Base-by-base conservation (phyloP, 2,329 filamentous ascomycete species). In the Fusarium sp. region DNA sequence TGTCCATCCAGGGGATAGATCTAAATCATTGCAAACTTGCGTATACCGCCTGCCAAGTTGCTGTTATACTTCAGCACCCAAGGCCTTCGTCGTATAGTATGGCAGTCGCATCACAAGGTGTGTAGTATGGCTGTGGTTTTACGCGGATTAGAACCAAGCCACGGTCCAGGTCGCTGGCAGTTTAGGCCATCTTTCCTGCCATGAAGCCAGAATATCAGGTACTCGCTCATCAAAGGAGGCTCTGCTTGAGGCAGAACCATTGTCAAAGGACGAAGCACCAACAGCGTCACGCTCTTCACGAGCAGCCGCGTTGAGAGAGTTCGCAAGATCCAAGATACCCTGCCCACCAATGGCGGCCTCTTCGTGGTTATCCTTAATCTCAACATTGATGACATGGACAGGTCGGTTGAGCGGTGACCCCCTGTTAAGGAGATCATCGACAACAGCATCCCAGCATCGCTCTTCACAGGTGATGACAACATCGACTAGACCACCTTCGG, bases 311-410 rank as follows among this genome's bases (percentile, higher is more conserved):
- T 98, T 98, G 68, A 99, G 85, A 38, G 90, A 91, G 79, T 96
- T 90, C 2, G 96, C 96, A 41, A 99, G 87, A 79, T 99, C 96
- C 42, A 98, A 87, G 67, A 99, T 99, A 49, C 94, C 96, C 75
- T 92, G 91, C 4, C 96, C 96, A 15, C 96, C 96, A 5, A 98
- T 89, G 28, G 96, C 87, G 1, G 96, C 96, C 83, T 99, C 96
- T 82, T 99, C 96, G 80, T 98, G 96, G 80, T 98, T 99, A 84
- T 99, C 96, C 82, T 93, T 96, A 80, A 99, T 99, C 81, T 99
- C 96, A 62, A 99, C 93, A 78, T 99, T 99, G 86, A 99, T 97
- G 64, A 99, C 94, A 81, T 99, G 96, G 1, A 99, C 96, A 0
- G 96, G 95, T 5, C 94, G 88, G 82, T 99, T 99, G 65, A 99